phyloP scores from a whole-genome alignment of 2,329 filamentous ascomycete species.

The Aureobasidium pullulans region DNA sequence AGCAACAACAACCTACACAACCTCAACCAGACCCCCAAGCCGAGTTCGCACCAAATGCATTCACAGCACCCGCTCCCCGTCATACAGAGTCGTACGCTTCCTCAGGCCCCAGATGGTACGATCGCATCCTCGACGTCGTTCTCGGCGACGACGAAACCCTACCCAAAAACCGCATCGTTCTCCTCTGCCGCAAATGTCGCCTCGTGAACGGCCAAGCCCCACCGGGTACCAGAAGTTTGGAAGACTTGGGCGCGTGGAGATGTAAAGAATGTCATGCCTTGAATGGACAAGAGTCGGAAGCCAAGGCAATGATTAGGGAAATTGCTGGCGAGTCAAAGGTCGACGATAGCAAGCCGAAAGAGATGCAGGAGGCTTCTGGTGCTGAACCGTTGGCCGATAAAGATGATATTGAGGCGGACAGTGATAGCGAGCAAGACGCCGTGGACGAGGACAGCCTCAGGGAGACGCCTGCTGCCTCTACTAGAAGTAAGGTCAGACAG shows the following conservation, averaged over 20 bases:
- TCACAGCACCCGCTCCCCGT: constrained; percentile 26
- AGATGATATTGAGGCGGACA: constrained; percentile 17
- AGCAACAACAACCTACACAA: neutral
- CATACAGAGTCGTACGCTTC: constrained; percentile 20
- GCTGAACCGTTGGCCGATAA: constrained; percentile 11
- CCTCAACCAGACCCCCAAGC: constrained; percentile 20
- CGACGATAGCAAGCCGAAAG: constrained; percentile 9
- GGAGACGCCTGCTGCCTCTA: constrained; percentile 29
- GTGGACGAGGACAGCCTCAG: constrained; percentile 18
- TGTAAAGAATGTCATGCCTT: constrained; percentile 75
- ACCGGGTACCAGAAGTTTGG: constrained; percentile 67
- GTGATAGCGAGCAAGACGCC: constrained; percentile 16
- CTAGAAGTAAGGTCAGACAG: constrained; percentile 35
- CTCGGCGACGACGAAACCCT: constrained; percentile 92
- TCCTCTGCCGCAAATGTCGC: constrained; percentile 76
- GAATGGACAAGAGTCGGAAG: constrained; percentile 78
- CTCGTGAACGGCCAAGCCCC: constrained; percentile 95
- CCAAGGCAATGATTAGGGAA: constrained; percentile 58
- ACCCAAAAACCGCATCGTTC: constrained; percentile 78
- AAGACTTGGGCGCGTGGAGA: constrained; percentile 79
- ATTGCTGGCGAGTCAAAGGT: constrained; percentile 13
- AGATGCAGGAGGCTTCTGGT: constrained; percentile 15
- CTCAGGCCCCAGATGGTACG: constrained; percentile 67
- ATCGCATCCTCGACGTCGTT: constrained; percentile 83
- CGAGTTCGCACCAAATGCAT: constrained; percentile 69